A percentile compares a stretch with the other conserved stretches of the same genome.
These are phyloP conservation scores for Aureobasidium pullulans DNA, from an alignment of 2,329 filamentous ascomycete species.

Conservation along the genomic window DNA sequence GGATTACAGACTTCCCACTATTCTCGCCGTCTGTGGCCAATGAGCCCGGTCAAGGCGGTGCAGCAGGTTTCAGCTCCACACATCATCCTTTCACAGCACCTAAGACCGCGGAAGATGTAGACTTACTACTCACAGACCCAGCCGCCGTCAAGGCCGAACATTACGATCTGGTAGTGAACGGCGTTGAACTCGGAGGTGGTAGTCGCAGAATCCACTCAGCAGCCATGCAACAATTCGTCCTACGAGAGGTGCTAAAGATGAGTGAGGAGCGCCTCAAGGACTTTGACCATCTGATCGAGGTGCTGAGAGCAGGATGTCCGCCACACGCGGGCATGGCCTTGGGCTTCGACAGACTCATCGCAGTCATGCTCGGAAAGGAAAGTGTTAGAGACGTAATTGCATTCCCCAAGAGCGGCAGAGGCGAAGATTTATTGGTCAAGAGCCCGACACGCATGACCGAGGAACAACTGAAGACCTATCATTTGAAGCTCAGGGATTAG, in stretches of 20 bases:
- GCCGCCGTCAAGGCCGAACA: slow-evolving; percentile 71
- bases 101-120: slow-evolving; percentile 61
- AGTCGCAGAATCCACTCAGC: slow-evolving; percentile 86
- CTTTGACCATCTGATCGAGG: slow-evolving; percentile 78
- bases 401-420: slow-evolving; percentile 88
- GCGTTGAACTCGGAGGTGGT: slow-evolving; percentile 87
- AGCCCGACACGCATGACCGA: slow-evolving; percentile 64
- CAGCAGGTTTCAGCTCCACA: slow-evolving; percentile 73
- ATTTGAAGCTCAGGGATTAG: slow-evolving; percentile 35
- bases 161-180: slow-evolving; percentile 94
- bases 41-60: slow-evolving; percentile 73
- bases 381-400: slow-evolving; percentile 91
- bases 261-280: slow-evolving; percentile 62
- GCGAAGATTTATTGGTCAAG: slow-evolving; percentile 76
- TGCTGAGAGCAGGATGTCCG: slow-evolving; percentile 77
- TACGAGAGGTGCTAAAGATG: slow-evolving; percentile 79
- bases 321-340: slow-evolving; percentile 91
- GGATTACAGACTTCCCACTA: slow-evolving; percentile 86
- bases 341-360: slow-evolving; percentile 80
- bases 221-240: slow-evolving; percentile 73
- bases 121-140: slow-evolving; percentile 65
- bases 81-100: slow-evolving; percentile 97
- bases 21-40: slow-evolving; percentile 65
- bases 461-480: slow-evolving; percentile 53
- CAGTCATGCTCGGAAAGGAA: slow-evolving; percentile 67